Conservation (phyloP, 257 asterid genomes). For the Solanum peruvianum region DNA sequence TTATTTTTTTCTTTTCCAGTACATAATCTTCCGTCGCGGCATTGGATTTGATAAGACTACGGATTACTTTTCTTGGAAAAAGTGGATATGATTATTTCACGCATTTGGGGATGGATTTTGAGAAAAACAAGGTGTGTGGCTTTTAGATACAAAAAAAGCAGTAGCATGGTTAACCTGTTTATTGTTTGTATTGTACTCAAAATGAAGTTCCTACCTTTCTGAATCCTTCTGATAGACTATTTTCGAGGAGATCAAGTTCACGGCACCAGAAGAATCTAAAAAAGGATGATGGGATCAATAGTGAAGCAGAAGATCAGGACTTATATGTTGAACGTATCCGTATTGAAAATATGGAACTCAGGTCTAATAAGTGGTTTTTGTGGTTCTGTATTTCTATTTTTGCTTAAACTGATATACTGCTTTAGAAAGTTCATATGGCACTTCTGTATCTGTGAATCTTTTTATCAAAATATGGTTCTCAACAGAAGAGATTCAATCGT, state of each 20-base stretch:
- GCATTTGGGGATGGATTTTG: conserved; percentile 76
- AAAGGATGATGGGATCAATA: conserved; percentile 34
- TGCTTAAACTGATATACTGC: background rate
- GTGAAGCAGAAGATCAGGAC: conserved; percentile 39
- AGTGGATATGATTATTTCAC: conserved; percentile 69
- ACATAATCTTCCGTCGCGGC: conserved; percentile 90
- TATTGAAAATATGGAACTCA: conserved; percentile 75
- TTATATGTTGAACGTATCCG: conserved; percentile 83
- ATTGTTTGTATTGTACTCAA: background rate
- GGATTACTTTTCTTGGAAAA: conserved; percentile 92
- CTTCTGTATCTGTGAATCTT: background rate
- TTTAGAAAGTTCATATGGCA: background rate
- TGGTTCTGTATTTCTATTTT: background rate
- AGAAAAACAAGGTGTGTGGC: conserved; percentile 56
- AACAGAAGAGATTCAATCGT: background rate
- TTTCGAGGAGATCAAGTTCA: conserved; percentile 45
- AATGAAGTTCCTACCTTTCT: background rate
- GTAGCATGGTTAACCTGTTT: background rate
- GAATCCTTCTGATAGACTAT: conserved; percentile 21
- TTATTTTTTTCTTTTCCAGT: conserved; percentile 31
- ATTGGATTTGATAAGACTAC: conserved; percentile 84
- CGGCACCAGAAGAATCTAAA: conserved; percentile 26
- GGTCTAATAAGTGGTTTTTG: conserved; percentile 25
- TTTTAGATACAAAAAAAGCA: conserved; percentile 15
- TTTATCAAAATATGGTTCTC: background rate